Evolutionary conservation across 2,329 filamentous ascomycete genomes (phyloP), one percentile per base, ranked within the genome.

Genomic region (Aspergillus sp.): DNA sequence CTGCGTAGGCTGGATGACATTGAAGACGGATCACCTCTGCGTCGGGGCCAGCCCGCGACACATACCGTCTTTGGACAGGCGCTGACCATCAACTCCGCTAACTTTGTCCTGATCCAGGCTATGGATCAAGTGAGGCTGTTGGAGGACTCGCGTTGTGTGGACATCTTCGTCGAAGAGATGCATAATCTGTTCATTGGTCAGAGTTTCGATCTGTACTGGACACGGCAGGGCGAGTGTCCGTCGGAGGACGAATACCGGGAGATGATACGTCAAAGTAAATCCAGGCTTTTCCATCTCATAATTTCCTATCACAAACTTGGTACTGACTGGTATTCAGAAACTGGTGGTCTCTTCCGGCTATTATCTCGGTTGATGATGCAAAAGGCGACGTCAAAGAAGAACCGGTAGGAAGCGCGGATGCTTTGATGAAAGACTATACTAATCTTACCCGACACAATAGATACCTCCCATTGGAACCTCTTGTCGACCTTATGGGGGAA

Each of bases 401-500:
- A 63, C 4, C 60, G 48, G 59, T 65, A 53, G 12, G 43, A 7
- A 7, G 4, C 15, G 41, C n/a, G 3, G 10, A 21, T 30, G 28
- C 48, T 13, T 12, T 6, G 5, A 8, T 17, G 7, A n/a, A 12
- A 32, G 30, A n/a, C 9, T 19, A 19, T 43, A 12, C 39, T 43
- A 43, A 8, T 28, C 12, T 21, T 5, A 23, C 7, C 28, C 10
- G 21, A 43, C 9, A 36, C 39, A 63, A 58, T n/a, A 66, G 64
- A 7, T 51, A 55, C 13, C 68, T 71, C 23, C 68, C 76, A 45
- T 73, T 74, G 45, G 69, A 72, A 2, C 69, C 91, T n/a, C 86
- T 97, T 21, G 90, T 94, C 71, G 92, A 72, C 41, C 43, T 72
- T 12, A 68, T 73, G 61, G 73, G 74, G 5, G 61, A 72, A 21